Evolutionary conservation across 331 rosid species (phyloP).

Genomic region (Quercus tomentella): DNA sequence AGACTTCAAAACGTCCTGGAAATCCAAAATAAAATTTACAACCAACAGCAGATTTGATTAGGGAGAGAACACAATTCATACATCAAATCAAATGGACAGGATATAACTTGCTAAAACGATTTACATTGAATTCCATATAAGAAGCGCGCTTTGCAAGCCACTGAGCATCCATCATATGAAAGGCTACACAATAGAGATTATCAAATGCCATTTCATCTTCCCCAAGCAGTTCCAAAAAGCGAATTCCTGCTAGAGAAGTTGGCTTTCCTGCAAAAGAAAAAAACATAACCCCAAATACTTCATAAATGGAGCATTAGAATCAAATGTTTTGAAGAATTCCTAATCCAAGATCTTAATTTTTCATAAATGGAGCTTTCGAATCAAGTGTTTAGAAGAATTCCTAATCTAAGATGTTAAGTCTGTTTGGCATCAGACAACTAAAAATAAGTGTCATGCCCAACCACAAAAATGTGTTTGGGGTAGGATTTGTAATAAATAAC

Average conservation of each 20-base stretch:
- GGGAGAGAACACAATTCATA: background rate
- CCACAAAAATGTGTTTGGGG: background rate
- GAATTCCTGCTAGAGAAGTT: slow-evolving; percentile 54
- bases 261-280: slow-evolving; percentile 55
- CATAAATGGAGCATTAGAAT: background rate
- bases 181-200: slow-evolving; percentile 71
- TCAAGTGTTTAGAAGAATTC: background rate
- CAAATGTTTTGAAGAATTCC: background rate
- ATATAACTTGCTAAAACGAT: background rate
- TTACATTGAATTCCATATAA: slow-evolving; percentile 92
- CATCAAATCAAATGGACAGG: background rate
- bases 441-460: background rate
- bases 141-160: slow-evolving; percentile 94
- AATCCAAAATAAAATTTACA: background rate
- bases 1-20: slow-evolving; percentile 79
- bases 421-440: background rate
- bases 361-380: background rate
- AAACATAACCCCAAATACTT: background rate
- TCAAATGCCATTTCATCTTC: slow-evolving; percentile 92
- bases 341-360: background rate
- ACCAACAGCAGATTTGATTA: background rate
- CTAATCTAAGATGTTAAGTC: background rate
- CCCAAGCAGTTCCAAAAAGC: slow-evolving; percentile 57
- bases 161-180: slow-evolving; percentile 92
- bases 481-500: background rate